Evolutionary conservation across 305 asterid genomes (phyloP), one percentile per base, ranked within the genome.

Genomic region (Petunia hybrid): DNA sequence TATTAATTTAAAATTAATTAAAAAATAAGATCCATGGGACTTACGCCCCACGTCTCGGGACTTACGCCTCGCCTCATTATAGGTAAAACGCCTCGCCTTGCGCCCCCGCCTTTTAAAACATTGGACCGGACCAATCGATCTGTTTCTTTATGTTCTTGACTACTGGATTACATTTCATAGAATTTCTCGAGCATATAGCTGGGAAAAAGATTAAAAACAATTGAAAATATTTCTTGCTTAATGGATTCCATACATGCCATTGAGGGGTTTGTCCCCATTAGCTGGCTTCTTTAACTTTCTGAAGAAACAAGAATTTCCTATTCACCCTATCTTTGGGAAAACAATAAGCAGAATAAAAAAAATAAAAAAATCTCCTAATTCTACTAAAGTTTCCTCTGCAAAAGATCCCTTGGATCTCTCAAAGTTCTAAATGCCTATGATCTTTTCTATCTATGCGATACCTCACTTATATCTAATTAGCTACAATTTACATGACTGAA

Each of bases 401-500:
- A 1, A 13, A 56, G 0, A 14, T 5, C 13, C 13, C 8, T 3
- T 8, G 31, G 42, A 63, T 36, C 6, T 63, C 43, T 63, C 69
- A 36, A 3, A 63, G 8, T 63, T 63, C 42, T 48, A 31, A 22
- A 70, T 5, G 1, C 22, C 5, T 71, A 71, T 71, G 6, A 1
- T 46, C 43, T 22, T 71, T 12, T 22, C 61, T 35, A 46, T 10
- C 57, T 43, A 5, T 57, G 63, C 35, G 6, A 57, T 57, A 57
- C 63, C 5, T 14, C 14, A 56, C 7, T 56, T 4, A 14, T 56
- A 16, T 31, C 76, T 66, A 66, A 40, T 6, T 2, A 45, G 62
- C 35, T 40, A 77, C 79, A 83, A 70, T 59, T 80, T 83, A 78
- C 68, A 71, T 42, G 70, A 74, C 85, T 77, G 81, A 31, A 75